Evolutionary conservation across 305 asterid species (phyloP).

Genomic region (Solanum aculeatissimum): DNA sequence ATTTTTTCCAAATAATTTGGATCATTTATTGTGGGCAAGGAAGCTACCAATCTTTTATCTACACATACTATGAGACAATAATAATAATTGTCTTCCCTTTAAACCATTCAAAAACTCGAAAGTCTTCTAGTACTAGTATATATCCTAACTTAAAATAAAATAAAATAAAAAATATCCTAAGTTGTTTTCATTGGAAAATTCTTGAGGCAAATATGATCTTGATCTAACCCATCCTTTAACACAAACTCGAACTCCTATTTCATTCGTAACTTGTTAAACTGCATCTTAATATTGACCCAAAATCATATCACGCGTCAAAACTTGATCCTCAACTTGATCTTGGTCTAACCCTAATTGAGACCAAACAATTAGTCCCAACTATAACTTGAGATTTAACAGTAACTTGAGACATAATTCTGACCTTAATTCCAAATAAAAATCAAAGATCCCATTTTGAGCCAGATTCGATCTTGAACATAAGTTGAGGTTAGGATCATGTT

Average conservation of each 20-base stretch:
- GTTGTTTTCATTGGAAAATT: not conserved
- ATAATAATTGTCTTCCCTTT: not conserved
- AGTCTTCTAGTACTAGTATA: not conserved
- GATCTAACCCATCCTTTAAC: not conserved
- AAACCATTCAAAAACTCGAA: not conserved
- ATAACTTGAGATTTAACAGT: not conserved
- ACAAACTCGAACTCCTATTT: not conserved
- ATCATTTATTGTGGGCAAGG: not conserved
- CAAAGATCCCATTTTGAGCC: not conserved
- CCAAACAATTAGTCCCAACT: not conserved
- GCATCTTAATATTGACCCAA: accelerated
- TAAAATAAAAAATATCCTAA: not conserved
- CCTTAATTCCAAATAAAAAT: not conserved
- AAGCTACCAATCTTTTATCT: not conserved
- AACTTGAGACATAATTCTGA: not conserved
- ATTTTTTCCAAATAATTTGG: not conserved
- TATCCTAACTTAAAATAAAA: too few relatives aligned
- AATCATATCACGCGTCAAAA: not conserved
- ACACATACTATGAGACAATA: not conserved
- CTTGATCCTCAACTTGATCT: too few relatives aligned
- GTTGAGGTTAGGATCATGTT: too few relatives aligned
- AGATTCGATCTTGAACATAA: too few relatives aligned
- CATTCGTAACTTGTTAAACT: not conserved
- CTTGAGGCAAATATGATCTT: not conserved
- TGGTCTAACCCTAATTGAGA: too few relatives aligned